Evolutionary conservation across 2,329 filamentous ascomycete species (phyloP).

Genomic region (Lasiodiplodia citricola): DNA sequence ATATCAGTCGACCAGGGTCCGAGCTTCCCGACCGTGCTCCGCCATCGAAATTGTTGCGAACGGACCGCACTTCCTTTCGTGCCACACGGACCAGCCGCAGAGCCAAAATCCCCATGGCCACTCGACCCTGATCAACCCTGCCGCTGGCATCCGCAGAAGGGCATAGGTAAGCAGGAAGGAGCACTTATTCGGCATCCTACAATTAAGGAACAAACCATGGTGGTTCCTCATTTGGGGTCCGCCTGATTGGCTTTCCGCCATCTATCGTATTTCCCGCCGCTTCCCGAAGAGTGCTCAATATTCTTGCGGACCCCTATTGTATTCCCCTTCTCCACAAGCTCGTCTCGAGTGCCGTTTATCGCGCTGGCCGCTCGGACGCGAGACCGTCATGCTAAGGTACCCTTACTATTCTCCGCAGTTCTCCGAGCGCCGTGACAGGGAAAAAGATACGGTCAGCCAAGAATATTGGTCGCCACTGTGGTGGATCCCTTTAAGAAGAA

Average conservation of each 20-base stretch:
- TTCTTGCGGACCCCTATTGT: not conserved
- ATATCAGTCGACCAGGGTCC: constrained; percentile 13
- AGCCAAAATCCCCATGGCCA: not conserved
- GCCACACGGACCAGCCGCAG: not conserved
- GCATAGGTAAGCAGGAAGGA: not conserved
- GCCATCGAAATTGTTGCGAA: not conserved
- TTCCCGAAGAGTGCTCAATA: not conserved
- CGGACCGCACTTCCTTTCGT: not conserved
- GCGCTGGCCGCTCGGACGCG: not conserved
- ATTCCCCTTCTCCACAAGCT: not conserved
- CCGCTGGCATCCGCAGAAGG: not conserved
- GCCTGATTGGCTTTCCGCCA: not conserved
- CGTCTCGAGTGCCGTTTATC: not conserved
- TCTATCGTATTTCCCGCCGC: not conserved
- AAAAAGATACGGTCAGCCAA: not conserved
- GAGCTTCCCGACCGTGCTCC: not conserved
- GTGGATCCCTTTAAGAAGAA: not conserved
- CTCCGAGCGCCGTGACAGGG: not conserved
- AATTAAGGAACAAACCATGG: no score
- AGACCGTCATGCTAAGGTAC: not conserved
- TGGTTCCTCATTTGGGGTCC: not conserved
- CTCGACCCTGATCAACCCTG: not conserved
- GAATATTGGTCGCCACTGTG: not conserved
- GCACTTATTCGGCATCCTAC: not conserved
- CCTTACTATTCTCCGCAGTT: not conserved